phyloP scores from a whole-genome alignment of 257 asterid genomes.

The Cordia subcordata region DNA sequence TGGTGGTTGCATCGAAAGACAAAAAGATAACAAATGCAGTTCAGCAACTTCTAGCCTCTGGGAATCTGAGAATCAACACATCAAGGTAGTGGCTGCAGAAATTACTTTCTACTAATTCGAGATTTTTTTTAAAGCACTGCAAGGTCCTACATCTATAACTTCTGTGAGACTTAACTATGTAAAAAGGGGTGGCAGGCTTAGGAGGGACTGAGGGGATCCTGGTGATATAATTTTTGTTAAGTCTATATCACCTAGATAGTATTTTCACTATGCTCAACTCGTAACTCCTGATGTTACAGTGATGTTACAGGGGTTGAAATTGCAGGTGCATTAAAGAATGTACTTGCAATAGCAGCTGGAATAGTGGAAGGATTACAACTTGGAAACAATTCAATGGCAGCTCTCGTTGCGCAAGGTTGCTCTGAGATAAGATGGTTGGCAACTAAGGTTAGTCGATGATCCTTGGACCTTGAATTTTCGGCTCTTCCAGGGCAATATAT shows the following conservation, averaged over 20 bases:
- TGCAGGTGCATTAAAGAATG: conserved; percentile 94
- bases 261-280: conserved; percentile 5
- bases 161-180: no score
- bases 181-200: background rate
- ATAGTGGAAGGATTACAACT: conserved; percentile 90
- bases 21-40: conserved; percentile 76
- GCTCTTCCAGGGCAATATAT: background rate
- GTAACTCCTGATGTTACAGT: conserved; percentile 82
- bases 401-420: conserved; percentile 94
- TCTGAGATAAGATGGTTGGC: conserved; percentile 96
- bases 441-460: conserved; percentile 56
- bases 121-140: background rate
- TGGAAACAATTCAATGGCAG: conserved; percentile 94
- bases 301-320: conserved; percentile 97
- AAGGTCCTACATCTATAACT: background rate
- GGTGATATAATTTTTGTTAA: no score
- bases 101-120: conserved; percentile 1
- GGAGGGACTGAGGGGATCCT: background rate
- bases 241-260: no score
- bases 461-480: conserved; percentile 6
- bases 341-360: conserved; percentile 94
- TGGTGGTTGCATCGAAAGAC: conserved; percentile 95
- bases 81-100: conserved; percentile 54
- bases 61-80: conserved; percentile 71
- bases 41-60: conserved; percentile 86